Evolutionary conservation across 441 rosid species (phyloP).

Genomic region (Hura crepitans): DNA sequence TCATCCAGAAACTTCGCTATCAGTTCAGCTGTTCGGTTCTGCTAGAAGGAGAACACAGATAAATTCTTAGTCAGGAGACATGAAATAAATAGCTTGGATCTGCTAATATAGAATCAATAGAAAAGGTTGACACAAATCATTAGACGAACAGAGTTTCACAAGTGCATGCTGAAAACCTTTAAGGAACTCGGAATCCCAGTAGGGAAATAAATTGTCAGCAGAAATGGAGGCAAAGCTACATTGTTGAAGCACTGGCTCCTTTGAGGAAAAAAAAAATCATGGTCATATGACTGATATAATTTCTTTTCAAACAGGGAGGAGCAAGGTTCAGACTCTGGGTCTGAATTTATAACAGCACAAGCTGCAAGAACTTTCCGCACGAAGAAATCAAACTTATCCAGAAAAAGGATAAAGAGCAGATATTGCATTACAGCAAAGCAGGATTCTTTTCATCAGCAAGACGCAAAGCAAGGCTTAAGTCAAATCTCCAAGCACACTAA

Average conservation of each 20-base stretch:
- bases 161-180: background rate
- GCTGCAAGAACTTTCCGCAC: too few species aligned
- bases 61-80: constrained; percentile 19
- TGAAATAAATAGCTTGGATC: constrained; percentile 3
- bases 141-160: too few species aligned
- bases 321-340: too few species aligned
- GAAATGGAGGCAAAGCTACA: background rate
- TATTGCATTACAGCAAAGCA: too few species aligned
- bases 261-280: too few species aligned
- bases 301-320: too few species aligned
- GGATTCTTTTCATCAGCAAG: background rate
- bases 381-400: too few species aligned
- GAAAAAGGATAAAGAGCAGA: too few species aligned
- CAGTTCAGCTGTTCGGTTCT: constrained; percentile 98
- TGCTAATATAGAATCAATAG: background rate
- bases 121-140: too few species aligned
- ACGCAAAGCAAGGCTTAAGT: background rate
- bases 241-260: too few species aligned
- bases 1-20: constrained; percentile 98
- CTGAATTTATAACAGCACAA: too few species aligned
- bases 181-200: background rate
- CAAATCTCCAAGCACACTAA: background rate
- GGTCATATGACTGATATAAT: too few species aligned
- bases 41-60: constrained; percentile 30
- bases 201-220: background rate